A percentile compares a stretch with the other conserved stretches of the same genome.
Conservation (phyloP, 345 rosid genomes). For the Draba incana region DNA sequence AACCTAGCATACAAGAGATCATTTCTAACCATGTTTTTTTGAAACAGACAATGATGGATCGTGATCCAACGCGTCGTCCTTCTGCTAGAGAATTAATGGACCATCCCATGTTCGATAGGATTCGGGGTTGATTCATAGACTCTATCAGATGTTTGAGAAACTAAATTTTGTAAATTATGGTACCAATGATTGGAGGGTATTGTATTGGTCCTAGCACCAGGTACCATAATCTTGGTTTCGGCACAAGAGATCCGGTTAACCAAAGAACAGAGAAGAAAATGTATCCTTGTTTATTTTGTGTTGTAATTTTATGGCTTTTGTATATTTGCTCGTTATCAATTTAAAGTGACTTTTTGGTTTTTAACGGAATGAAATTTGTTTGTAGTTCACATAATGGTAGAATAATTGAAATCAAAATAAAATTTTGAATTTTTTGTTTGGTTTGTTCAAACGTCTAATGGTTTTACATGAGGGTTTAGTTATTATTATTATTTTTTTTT, state of each 20-base stretch:
- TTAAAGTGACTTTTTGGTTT: too few species aligned
- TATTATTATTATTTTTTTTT: too few species aligned
- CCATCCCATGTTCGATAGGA: conserved; percentile 67
- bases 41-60: conserved; percentile 79
- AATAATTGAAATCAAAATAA: too few species aligned
- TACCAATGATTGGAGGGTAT: conserved; percentile 11
- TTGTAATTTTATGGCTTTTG: conserved; percentile 17
- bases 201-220: not conserved
- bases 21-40: conserved; percentile 34
- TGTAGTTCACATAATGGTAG: too few species aligned
- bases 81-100: conserved; percentile 65
- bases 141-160: conserved; percentile 5
- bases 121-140: conserved; percentile 34
- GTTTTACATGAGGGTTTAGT: too few species aligned
- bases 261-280: not conserved
- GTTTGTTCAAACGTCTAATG: too few species aligned
- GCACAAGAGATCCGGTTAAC: not conserved
- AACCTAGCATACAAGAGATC: conserved; percentile 4
- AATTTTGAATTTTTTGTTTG: too few species aligned
- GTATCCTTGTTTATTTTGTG: not conserved
- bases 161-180: conserved; percentile 38
- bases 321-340: conserved; percentile 1
- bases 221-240: conserved; percentile 3
- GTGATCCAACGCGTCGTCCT: conserved; percentile 73
- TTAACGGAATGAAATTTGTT: too few species aligned